Conservation (phyloP, 345 rosid species). For the Carallia brachiata region DNA sequence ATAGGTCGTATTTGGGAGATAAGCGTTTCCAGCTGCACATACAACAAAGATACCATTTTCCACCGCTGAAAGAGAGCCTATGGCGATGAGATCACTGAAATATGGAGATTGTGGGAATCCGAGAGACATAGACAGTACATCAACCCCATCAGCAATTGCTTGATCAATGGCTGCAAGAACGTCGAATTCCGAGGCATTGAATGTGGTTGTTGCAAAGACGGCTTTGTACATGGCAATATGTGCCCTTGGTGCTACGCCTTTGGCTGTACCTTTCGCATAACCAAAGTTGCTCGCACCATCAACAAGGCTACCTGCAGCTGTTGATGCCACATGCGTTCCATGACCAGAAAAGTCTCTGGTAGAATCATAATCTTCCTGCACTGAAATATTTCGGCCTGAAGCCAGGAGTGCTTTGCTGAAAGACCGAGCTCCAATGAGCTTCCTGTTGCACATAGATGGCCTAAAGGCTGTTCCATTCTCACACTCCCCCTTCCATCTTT, state of each 20-base stretch:
- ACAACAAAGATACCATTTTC: slow-evolving; percentile 47
- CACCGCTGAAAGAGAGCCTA: slow-evolving; percentile 51
- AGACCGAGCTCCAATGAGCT: slow-evolving; percentile 26
- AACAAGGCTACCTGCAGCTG: slow-evolving; percentile 24
- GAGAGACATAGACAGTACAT: slow-evolving; percentile 56
- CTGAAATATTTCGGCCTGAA: slow-evolving; percentile 26
- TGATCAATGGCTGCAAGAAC: slow-evolving; percentile 65
- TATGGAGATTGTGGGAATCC: slow-evolving; percentile 35
- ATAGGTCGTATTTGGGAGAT: slow-evolving; percentile 11
- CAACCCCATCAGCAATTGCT: slow-evolving; percentile 66
- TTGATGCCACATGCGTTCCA: slow-evolving; percentile 26
- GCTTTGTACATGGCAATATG: slow-evolving; percentile 28
- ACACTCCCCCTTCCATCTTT: slow-evolving; percentile 26
- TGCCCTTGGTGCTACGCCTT: slow-evolving; percentile 25
- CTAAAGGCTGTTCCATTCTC: slow-evolving; percentile 20
- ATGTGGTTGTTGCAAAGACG: neutral
- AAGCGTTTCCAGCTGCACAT: slow-evolving; percentile 53
- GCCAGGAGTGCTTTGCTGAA: slow-evolving; percentile 29
- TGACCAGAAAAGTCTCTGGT: slow-evolving; percentile 17
- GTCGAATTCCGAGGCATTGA: neutral
- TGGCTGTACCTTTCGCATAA: slow-evolving; percentile 24
- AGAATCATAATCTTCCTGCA: slow-evolving; percentile 21
- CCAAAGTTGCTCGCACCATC: slow-evolving; percentile 18
- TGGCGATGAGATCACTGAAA: slow-evolving; percentile 44
- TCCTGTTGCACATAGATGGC: slow-evolving; percentile 18